Evolutionary conservation across 2,329 filamentous ascomycete species (phyloP).

Genomic region (Fusarium bactridioides): DNA sequence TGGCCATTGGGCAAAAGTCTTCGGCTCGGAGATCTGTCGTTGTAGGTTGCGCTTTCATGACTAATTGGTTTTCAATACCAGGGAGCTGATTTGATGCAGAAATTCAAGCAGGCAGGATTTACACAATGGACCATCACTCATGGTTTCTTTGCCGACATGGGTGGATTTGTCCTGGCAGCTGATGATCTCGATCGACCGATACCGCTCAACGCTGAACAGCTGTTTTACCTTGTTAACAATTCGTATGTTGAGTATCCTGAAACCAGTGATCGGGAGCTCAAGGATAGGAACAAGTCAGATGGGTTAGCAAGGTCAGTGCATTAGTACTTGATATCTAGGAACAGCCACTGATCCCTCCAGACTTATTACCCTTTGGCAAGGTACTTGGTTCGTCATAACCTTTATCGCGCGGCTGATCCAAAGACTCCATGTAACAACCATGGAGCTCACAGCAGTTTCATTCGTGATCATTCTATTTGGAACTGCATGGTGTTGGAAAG

Average conservation of each 20-base stretch:
- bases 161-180: not conserved
- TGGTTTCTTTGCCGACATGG: slow-evolving; percentile 25
- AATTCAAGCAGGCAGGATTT: not conserved
- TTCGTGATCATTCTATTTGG: slow-evolving; percentile 15
- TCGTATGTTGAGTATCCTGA: not conserved
- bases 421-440: slow-evolving; percentile 9
- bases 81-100: not conserved
- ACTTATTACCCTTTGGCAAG: slow-evolving; percentile 11
- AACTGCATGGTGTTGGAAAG: slow-evolving; percentile 22
- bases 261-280: not conserved
- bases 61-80: accelerated
- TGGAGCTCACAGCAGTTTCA: slow-evolving; percentile 14
- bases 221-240: slow-evolving; percentile 8
- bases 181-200: not conserved
- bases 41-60: not conserved
- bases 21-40: slow-evolving; percentile 11
- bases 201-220: slow-evolving; percentile 17
- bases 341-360: not conserved
- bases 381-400: slow-evolving; percentile 10
- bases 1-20: slow-evolving; percentile 16
- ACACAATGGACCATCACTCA: slow-evolving; percentile 8
- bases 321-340: too few relatives aligned
- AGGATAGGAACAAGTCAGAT: slow-evolving; percentile 13
- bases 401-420: not conserved
- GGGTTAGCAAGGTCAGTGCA: not conserved